A percentile compares a stretch with the other conserved stretches of the same genome.
Conservation (phyloP, 495 filamentous ascomycete genomes). For the Physcia stellaris region DNA sequence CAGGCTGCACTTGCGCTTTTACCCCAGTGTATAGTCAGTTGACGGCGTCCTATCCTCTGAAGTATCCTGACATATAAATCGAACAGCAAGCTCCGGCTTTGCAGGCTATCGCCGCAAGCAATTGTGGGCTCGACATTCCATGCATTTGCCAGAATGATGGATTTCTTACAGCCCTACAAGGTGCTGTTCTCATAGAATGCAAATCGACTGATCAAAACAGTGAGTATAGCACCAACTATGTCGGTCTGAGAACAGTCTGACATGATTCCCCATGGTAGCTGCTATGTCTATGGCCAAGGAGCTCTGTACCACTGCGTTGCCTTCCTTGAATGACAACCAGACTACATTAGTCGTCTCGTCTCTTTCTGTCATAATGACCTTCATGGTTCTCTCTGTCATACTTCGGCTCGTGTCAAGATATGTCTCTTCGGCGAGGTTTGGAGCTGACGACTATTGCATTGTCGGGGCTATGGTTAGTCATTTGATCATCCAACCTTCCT, state of each 20-base stretch:
- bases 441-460: conserved; percentile 26
- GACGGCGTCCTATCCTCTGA: too few relatives aligned
- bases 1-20: too few relatives aligned
- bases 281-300: neutral
- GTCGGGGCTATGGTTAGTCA: conserved; percentile 20
- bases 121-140: neutral
- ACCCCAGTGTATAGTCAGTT: too few relatives aligned
- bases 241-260: neutral
- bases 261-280: neutral
- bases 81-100: too few relatives aligned
- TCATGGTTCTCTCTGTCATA: conserved; percentile 21
- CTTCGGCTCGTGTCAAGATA: conserved; percentile 19
- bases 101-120: neutral
- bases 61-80: too few relatives aligned
- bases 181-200: conserved; percentile 1
- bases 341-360: conserved; percentile 14
- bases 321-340: conserved; percentile 3
- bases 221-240: neutral
- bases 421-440: conserved; percentile 18
- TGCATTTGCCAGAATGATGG: conserved; percentile 1
- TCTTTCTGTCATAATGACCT: neutral
- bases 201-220: conserved; percentile 1
- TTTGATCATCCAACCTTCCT: neutral
- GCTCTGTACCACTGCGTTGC: neutral
- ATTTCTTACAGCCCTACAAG: neutral